Percentiles rank a stretch among this genome's conserved stretches.
Evolutionary conservation across 495 filamentous ascomycete species (phyloP).

Genomic region (Usnea hakonensis): DNA sequence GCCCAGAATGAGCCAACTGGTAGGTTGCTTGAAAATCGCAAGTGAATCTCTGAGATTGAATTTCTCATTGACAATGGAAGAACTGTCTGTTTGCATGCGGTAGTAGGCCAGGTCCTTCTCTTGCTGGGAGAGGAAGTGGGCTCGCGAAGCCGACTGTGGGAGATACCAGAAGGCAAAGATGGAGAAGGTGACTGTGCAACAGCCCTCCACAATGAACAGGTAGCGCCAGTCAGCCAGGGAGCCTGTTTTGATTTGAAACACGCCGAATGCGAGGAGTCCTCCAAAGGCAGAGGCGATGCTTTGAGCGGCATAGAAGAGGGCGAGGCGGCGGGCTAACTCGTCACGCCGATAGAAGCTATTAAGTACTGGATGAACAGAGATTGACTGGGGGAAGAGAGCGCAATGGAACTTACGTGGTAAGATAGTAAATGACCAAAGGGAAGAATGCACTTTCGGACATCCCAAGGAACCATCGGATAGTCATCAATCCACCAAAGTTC

Average conservation of each 20-base stretch:
- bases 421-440: conserved; percentile 57
- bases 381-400: not conserved
- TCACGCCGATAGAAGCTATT: conserved; percentile 62
- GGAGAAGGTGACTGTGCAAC: conserved; percentile 54
- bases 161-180: conserved; percentile 66
- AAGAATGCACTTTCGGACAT: conserved; percentile 71
- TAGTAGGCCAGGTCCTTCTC: conserved; percentile 65
- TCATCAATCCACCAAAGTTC: conserved; percentile 60
- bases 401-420: conserved; percentile 31
- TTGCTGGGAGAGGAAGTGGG: conserved; percentile 53
- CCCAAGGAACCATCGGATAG: conserved; percentile 58
- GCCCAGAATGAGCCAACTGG: conserved; percentile 53
- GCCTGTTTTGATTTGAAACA: conserved; percentile 61
- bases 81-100: conserved; percentile 68
- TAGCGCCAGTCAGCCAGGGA: conserved; percentile 57
- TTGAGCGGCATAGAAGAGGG: conserved; percentile 70
- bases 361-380: not conserved
- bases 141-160: conserved; percentile 53
- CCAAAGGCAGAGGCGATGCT: conserved; percentile 69
- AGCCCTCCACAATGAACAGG: conserved; percentile 70
- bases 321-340: conserved; percentile 67
- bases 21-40: conserved; percentile 54
- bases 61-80: conserved; percentile 61
- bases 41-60: conserved; percentile 60
- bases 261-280: conserved; percentile 65